Percentiles rank a stretch among this genome's conserved stretches.
phyloP scores from a whole-genome alignment of 2,329 filamentous ascomycete species.

The Aspergillus aculeatus region DNA sequence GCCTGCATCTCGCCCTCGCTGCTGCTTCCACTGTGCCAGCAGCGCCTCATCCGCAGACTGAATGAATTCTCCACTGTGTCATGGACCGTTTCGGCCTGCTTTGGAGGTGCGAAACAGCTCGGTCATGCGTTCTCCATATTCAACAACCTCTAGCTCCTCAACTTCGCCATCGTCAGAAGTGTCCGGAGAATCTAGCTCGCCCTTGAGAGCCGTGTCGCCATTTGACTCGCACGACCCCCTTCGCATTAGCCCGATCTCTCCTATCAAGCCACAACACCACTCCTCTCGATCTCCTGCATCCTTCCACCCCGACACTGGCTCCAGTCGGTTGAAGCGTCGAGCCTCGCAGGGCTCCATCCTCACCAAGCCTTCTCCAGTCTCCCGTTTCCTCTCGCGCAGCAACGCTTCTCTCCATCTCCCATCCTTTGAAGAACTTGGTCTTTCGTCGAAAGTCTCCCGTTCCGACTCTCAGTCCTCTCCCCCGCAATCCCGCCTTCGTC shows the following conservation, averaged over 20 bases:
- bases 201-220: conserved; percentile 16
- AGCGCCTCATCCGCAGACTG: conserved; percentile 20
- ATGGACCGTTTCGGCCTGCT: conserved; percentile 31
- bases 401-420: conserved; percentile 49
- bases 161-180: conserved; percentile 19
- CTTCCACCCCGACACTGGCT: conserved; percentile 16
- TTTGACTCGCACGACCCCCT: conserved; percentile 12
- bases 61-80: conserved; percentile 34
- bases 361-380: conserved; percentile 35
- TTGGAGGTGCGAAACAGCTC: conserved; percentile 24
- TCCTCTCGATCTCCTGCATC: conserved; percentile 17
- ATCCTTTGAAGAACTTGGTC: conserved; percentile 52
- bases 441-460: conserved; percentile 25
- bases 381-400: conserved; percentile 37
- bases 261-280: conserved; percentile 14
- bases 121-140: conserved; percentile 30
- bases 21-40: conserved; percentile 11
- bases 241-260: conserved; percentile 22
- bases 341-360: conserved; percentile 39
- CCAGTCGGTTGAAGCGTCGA: conserved; percentile 33
- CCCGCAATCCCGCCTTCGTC: conserved; percentile 30
- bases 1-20: conserved; percentile 5
- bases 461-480: conserved; percentile 29
- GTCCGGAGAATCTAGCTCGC: conserved; percentile 16
- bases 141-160: conserved; percentile 19